phyloP scores from a whole-genome alignment of 2,329 filamentous ascomycete species.

The Xylariaceae sp. region DNA sequence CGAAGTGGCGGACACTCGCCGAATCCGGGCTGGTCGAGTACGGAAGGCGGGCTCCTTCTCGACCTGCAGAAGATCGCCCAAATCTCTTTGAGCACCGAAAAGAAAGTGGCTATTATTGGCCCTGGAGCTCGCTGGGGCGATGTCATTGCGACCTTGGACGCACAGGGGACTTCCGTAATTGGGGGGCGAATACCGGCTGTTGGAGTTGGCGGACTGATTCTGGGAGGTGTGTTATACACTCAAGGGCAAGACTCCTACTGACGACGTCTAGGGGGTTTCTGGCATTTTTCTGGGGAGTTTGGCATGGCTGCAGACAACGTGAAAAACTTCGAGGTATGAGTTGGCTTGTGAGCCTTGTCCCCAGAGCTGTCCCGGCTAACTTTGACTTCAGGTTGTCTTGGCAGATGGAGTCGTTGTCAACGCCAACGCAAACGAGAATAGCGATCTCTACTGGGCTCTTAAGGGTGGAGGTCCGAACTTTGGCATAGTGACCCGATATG shows the following conservation, averaged over 20 bases:
- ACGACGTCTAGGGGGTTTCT: conserved; percentile 26
- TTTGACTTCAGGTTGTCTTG: conserved; percentile 44
- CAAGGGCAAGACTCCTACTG: background rate
- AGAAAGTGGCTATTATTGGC: conserved; percentile 35
- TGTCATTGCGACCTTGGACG: conserved; percentile 17
- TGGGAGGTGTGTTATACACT: conserved; percentile 31
- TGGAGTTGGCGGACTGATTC: conserved; percentile 32
- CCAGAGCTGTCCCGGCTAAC: background rate
- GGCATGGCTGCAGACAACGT: conserved; percentile 50
- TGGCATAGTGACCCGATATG: conserved; percentile 44
- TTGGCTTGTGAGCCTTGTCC: background rate
- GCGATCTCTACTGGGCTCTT: conserved; percentile 50
- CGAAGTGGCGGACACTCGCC: conserved; percentile 26
- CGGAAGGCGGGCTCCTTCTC: conserved; percentile 20
- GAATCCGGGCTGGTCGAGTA: conserved; percentile 22
- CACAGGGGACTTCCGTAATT: conserved; percentile 18
- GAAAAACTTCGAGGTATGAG: conserved; percentile 37
- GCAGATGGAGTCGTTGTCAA: conserved; percentile 46
- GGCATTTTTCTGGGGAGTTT: conserved; percentile 19
- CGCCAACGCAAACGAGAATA: conserved; percentile 39
- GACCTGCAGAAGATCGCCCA: conserved; percentile 29
- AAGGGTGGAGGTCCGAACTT: conserved; percentile 54
- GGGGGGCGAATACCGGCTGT: conserved; percentile 26
- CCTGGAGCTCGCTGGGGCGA: conserved; percentile 29
- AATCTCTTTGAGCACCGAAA: conserved; percentile 20